Percentiles rank a stretch among this genome's conserved stretches.
These are phyloP conservation scores for Russula virescens DNA, from an alignment of 768 basidiomycete species.

Conservation along the genomic window DNA sequence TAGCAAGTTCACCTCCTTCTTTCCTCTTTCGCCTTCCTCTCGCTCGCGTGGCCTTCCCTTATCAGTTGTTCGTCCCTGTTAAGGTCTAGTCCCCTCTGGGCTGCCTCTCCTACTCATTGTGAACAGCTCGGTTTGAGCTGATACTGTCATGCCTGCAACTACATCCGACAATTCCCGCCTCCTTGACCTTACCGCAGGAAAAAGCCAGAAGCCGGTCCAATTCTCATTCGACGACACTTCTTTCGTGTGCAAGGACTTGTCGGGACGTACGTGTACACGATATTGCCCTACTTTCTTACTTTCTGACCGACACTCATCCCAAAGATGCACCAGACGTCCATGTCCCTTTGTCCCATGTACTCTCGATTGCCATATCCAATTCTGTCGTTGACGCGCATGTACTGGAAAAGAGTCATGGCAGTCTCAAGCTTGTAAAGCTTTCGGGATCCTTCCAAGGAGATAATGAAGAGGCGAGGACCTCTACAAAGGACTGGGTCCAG, in stretches of 20 bases:
- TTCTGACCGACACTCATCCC: neutral
- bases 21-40: too few relatives aligned
- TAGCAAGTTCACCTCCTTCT: too few relatives aligned
- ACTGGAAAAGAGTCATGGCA: conserved; percentile 39
- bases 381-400: conserved; percentile 45
- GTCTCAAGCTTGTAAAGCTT: conserved; percentile 38
- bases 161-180: neutral
- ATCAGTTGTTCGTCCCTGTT: too few relatives aligned
- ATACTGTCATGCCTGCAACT: neutral
- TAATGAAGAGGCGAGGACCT: conserved; percentile 26
- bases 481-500: conserved; percentile 47
- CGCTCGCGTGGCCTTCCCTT: too few relatives aligned
- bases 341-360: conserved; percentile 45
- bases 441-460: conserved; percentile 37
- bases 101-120: too few relatives aligned
- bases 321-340: conserved; percentile 23
- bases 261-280: conserved; percentile 19
- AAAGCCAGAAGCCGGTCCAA: neutral
- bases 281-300: neutral
- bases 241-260: conserved; percentile 25
- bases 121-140: neutral
- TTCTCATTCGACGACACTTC: neutral
- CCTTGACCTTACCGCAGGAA: neutral
- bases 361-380: conserved; percentile 43
- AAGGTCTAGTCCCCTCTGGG: too few relatives aligned